Percentiles rank a stretch among this genome's conserved stretches.
phyloP scores from a whole-genome alignment of 768 basidiomycete genomes.

The Kwoniella bestiolae region DNA sequence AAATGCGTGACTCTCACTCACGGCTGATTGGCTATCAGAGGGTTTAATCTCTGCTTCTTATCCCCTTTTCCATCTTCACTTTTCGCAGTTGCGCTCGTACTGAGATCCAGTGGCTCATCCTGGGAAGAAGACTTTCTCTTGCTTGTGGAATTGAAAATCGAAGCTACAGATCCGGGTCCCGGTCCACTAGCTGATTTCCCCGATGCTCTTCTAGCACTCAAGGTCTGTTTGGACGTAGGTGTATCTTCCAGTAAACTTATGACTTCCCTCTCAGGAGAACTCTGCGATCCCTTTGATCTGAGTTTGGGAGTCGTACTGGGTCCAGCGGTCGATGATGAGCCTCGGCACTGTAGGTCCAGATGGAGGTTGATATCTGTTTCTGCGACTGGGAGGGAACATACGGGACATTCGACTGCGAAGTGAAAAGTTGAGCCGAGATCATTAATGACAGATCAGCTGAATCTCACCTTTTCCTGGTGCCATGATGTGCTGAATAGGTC shows the following conservation, averaged over 20 bases:
- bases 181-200: slow-evolving; percentile 4
- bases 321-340: slow-evolving; percentile 9
- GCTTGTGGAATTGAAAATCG: slow-evolving; percentile 14
- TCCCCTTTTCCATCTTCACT: slow-evolving; percentile 17
- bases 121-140: slow-evolving; percentile 6
- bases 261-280: slow-evolving; percentile 3
- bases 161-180: slow-evolving; percentile 14
- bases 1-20: too few relatives aligned
- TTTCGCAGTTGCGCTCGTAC: background rate
- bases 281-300: background rate
- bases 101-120: background rate
- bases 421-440: background rate
- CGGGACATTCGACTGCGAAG: slow-evolving; percentile 45
- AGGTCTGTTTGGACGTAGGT: slow-evolving; percentile 6
- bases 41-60: slow-evolving; percentile 48
- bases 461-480: slow-evolving; percentile 17
- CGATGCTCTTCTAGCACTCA: slow-evolving; percentile 9
- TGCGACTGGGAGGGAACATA: slow-evolving; percentile 34
- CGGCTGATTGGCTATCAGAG: slow-evolving; percentile 53
- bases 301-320: slow-evolving; percentile 6
- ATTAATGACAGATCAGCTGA: background rate
- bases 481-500: slow-evolving; percentile 10
- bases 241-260: slow-evolving; percentile 8
- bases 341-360: slow-evolving; percentile 43
- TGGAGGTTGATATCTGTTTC: slow-evolving; percentile 47